A percentile compares a stretch with the other conserved stretches of the same genome.
These are phyloP conservation scores for Cenchrus purpureus DNA, from an alignment of 176 grass and related monocot species.

Conservation along the genomic window DNA sequence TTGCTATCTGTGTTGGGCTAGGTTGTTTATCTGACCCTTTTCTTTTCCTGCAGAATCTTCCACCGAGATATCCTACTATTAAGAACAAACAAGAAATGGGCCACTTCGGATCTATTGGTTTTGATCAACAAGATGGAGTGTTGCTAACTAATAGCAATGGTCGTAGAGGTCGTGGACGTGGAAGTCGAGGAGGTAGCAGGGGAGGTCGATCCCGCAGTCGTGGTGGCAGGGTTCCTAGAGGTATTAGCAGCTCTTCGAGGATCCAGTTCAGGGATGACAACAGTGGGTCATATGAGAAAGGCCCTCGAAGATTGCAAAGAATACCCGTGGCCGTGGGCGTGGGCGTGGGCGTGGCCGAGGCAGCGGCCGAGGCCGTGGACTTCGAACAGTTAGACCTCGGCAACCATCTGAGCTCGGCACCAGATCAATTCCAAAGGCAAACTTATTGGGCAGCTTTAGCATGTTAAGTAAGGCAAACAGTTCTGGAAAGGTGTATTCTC, in stretches of 20 bases:
- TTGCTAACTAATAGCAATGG: conserved; percentile 52
- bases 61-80: conserved; percentile 58
- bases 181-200: conserved; percentile 62
- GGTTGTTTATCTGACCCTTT: conserved; percentile 3
- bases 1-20: background rate
- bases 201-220: conserved; percentile 66
- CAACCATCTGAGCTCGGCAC: conserved; percentile 61
- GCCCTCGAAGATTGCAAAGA: conserved; percentile 43
- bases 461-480: conserved; percentile 63
- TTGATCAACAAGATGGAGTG: conserved; percentile 48
- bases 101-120: conserved; percentile 44
- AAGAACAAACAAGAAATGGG: conserved; percentile 63
- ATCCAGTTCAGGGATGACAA: conserved; percentile 51
- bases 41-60: conserved; percentile 64
- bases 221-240: conserved; percentile 69
- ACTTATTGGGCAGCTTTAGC: conserved; percentile 80
- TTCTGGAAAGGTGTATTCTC: conserved; percentile 39
- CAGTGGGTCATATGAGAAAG: conserved; percentile 38
- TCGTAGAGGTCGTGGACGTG: conserved; percentile 77
- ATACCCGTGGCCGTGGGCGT: conserved; percentile 48
- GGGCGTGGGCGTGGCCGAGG: conserved; percentile 60
- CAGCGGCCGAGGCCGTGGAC: conserved; percentile 68
- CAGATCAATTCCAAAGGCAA: conserved; percentile 61
- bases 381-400: conserved; percentile 70
- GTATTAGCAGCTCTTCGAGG: conserved; percentile 51